Evolutionary conservation across 108 stramenopile genomes (phyloP).

Genomic region (Cyclotella kingstonii): DNA sequence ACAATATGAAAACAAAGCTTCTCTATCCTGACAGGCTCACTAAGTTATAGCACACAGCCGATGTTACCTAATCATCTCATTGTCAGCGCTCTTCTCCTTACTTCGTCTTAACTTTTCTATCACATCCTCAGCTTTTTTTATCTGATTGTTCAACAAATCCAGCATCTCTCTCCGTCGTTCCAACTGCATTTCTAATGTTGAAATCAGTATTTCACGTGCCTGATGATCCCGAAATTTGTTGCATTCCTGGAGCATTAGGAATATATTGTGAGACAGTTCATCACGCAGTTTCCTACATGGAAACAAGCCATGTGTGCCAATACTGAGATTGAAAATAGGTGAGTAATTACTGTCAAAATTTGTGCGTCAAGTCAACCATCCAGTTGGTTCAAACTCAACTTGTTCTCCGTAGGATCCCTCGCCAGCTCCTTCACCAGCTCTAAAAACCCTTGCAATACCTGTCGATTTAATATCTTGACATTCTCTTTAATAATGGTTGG

Average conservation of each 20-base stretch:
- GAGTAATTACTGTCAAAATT: neutral
- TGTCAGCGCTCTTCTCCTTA: too few relatives aligned
- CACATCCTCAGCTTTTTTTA: slow-evolving; percentile 34
- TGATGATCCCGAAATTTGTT: slow-evolving; percentile 92
- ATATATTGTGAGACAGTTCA: slow-evolving; percentile 79
- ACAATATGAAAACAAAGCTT: too few relatives aligned
- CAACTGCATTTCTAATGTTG: slow-evolving; percentile 68
- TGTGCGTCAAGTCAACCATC: neutral
- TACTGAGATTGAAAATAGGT: neutral
- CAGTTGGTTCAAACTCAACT: slow-evolving; percentile 34
- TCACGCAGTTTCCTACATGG: slow-evolving; percentile 59
- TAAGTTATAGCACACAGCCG: too few relatives aligned
- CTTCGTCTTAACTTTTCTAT: too few relatives aligned
- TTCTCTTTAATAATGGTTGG: slow-evolving; percentile 67
- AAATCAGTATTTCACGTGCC: slow-evolving; percentile 75
- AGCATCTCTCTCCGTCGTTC: slow-evolving; percentile 48
- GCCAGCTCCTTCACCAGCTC: slow-evolving; percentile 68
- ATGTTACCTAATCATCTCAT: too few relatives aligned
- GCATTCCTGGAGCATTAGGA: slow-evolving; percentile 86
- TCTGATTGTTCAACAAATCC: slow-evolving; percentile 25
- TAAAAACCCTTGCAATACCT: slow-evolving; percentile 65
- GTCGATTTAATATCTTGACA: slow-evolving; percentile 71
- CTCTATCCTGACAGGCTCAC: too few relatives aligned
- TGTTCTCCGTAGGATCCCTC: slow-evolving; percentile 78
- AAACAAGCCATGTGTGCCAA: slow-evolving; percentile 1